Evolutionary conservation across 2,329 filamentous ascomycete species (phyloP), one percentile per base, ranked within the genome.

Genomic region (Colletotrichum eleusines): DNA sequence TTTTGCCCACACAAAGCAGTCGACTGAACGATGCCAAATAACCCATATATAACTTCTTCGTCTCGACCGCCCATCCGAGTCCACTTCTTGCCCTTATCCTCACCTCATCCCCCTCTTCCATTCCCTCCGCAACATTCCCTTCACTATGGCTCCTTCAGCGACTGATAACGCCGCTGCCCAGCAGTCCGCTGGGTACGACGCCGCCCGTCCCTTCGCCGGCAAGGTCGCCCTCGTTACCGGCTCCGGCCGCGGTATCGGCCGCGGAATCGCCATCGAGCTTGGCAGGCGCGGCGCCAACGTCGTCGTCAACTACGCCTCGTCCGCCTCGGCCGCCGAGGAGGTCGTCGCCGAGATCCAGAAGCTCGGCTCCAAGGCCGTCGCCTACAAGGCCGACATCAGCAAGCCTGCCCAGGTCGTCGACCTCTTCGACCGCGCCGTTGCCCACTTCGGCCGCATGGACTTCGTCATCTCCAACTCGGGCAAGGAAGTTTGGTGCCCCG

Each of bases 381-480:
- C 88, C 68, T 84, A 91, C 78, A 88, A 90, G 79, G 90, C 90
- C 66, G 89, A 92, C 80, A 90, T 92, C 79, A 86, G 87, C 80
- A 83, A 86, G 70, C 86, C 90, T 14, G 83, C 84, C 72, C 81
- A 86, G 72, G 92, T 92, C 57, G 84, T 85, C 71, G 79, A 81
- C 66, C 87, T 94, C 70, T 92, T 94, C 83, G 86, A 89, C 73
- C 82, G 88, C 77, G 90, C 90, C 69, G 83, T 91, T 73, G 83
- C 82, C 71, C 87, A 90, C 81, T 94, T 91, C 76, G 91, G 91
- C 78, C 86, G 88, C 80, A 82, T 94, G 76, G 90, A 94, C 83
- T 91, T 92, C 76, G 90, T 91, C 81, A 87, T 91, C 81, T 92
- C 89, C 78, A 93, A 93, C 86, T 88, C 89, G 12, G 91, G 91